Percentiles rank a stretch among this genome's conserved stretches.
Evolutionary conservation across 805 yeast genomes (phyloP).

Genomic region (Kodamaea neixiangensis): DNA sequence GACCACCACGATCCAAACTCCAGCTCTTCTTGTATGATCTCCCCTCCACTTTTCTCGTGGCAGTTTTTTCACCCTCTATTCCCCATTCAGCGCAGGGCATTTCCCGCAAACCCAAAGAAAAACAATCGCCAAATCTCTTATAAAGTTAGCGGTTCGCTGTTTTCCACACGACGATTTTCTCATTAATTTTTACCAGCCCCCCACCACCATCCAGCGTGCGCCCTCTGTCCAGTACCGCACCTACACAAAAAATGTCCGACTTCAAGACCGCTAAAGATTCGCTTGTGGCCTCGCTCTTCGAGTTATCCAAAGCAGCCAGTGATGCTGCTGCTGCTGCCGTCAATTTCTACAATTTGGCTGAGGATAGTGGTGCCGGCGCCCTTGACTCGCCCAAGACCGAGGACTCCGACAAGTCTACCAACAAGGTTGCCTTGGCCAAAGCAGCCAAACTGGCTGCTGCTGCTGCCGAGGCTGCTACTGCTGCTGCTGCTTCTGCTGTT

Average conservation of each 20-base stretch:
- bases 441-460: constrained; percentile 12
- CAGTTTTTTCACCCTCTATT: background rate
- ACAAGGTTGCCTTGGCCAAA: constrained; percentile 1
- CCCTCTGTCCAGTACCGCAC: background rate
- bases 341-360: constrained; percentile 65
- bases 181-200: constrained; percentile 5
- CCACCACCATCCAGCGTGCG: background rate
- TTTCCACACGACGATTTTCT: constrained; percentile 5
- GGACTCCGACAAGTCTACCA: constrained; percentile 5
- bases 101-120: constrained; percentile 1
- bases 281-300: constrained; percentile 76
- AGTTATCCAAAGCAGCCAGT: constrained; percentile 81
- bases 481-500: constrained; percentile 13
- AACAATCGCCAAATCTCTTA: constrained; percentile 6
- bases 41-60: background rate
- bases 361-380: constrained; percentile 46
- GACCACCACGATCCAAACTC: no score
- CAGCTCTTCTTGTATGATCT: background rate
- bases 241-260: constrained; percentile 15
- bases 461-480: constrained; percentile 18
- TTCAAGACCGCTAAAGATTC: constrained; percentile 26
- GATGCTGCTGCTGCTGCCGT: constrained; percentile 82
- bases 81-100: background rate
- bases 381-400: constrained; percentile 21
- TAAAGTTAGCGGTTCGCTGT: constrained; percentile 10